Evolutionary conservation across 2,329 filamentous ascomycete genomes (phyloP).

Genomic region (Monosporascus sp.): DNA sequence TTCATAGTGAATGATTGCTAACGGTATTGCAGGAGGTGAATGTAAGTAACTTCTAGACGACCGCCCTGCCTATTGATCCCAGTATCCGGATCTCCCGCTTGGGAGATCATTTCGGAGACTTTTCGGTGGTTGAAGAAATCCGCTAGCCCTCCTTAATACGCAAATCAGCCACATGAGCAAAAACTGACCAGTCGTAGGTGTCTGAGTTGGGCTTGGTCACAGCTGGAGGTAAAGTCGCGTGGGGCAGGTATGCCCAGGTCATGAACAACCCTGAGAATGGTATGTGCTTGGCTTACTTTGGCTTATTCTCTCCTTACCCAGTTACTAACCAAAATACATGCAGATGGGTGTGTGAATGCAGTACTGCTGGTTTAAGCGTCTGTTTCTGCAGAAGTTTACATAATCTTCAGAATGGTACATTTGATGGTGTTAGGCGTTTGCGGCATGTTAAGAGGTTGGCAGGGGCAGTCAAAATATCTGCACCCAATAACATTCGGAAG

Average conservation of each 20-base stretch:
- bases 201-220: constrained; percentile 88
- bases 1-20: constrained; percentile 1
- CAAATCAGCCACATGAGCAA: neutral
- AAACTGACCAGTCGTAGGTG: constrained; percentile 72
- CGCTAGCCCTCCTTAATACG: neutral
- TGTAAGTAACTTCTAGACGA: neutral
- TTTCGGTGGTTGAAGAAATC: too few relatives aligned
- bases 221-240: constrained; percentile 85
- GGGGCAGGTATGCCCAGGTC: constrained; percentile 51
- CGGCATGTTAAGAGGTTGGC: neutral
- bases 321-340: neutral
- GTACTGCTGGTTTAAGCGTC: constrained; percentile 21
- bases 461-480: neutral
- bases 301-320: neutral
- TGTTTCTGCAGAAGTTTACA: neutral
- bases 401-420: neutral
- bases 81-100: neutral
- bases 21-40: constrained; percentile 2
- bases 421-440: constrained; percentile 6
- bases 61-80: constrained; percentile 37
- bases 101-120: neutral
- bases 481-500: neutral
- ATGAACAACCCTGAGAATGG: constrained; percentile 43
- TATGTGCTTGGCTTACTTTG: neutral
- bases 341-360: constrained; percentile 40